Base-by-base conservation (phyloP, 1,139 yeast genomes). In the Blastobotrys apis region DNA sequence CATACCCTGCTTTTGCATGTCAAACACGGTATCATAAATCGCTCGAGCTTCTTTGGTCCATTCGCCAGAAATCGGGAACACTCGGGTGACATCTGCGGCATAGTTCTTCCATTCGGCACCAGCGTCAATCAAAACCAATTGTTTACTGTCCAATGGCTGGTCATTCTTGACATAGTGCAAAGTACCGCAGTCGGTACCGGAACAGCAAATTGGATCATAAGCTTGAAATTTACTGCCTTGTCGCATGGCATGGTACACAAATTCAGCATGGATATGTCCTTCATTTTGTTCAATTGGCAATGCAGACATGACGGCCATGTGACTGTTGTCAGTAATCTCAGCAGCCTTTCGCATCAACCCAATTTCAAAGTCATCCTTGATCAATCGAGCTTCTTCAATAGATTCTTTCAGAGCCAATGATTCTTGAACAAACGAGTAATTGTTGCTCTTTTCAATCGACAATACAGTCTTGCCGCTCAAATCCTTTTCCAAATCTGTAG, bases 21-120 rank as follows among this genome's bases (percentile, higher is more conserved):
- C 81, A 51, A 73, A 69, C 3, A 92, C 98, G n/a, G 84, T 69
- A 35, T 78, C 78, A 63, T 92, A 92, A 43, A 92, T 81, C 45
- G 77, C 84, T 56, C 85, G 75, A 54, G 90, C 94, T 60, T 92
- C 97, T 52, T 75, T 75, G 10, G 92, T 77, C 90, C 96, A 92
- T 49, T 81, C 81, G 6, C 98, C 98, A 52, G 73, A 75, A 48
- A 88, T 79, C 19, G 98, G 98, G 77, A 88, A 92, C 60, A 94
- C 84, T 63, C 98, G 77, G 16, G 98, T 92, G 41, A 92, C 96
- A 62, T 92, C 98, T 39, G 90, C 75, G 4, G 96, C 92, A 64
- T 92, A 92, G 60, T 87, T 79, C 52, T 78, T 77, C 96, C 97
- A 90, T 68, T 90, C 97, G 5, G 96, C 95, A 42, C 98, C 98